These are phyloP conservation scores for Umbilicus rupestris DNA, from an alignment of 164 flowering plant genomes.

Conservation along the genomic window DNA sequence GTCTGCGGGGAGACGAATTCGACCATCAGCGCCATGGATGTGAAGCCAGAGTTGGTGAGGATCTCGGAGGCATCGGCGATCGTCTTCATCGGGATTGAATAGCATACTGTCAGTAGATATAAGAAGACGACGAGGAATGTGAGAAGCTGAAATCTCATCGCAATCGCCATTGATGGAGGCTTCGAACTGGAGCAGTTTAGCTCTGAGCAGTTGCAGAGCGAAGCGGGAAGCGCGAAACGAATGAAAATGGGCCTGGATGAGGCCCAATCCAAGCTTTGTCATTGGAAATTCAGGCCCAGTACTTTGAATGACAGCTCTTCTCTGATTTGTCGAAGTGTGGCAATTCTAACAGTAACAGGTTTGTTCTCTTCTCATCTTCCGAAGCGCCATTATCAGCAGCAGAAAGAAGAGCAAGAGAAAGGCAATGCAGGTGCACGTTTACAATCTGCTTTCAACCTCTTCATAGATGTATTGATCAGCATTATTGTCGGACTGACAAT, in stretches of 20 bases:
- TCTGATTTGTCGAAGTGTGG: too few species aligned
- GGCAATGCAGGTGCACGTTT: constrained; percentile 14
- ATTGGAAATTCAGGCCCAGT: not conserved
- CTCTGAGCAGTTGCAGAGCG: not conserved
- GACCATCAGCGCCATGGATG: constrained; percentile 40
- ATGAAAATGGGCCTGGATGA: not conserved
- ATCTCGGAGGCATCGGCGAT: constrained; percentile 18
- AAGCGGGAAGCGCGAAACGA: not conserved
- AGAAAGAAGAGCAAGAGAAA: constrained; percentile 13
- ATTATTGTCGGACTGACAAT: constrained; percentile 17
- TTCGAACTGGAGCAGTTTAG: not conserved
- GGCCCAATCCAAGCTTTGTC: not conserved
- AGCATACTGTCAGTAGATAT: constrained; percentile 13
- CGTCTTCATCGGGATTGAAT: constrained; percentile 13
- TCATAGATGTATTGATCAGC: not conserved
- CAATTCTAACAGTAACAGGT: too few species aligned
- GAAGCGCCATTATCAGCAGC: too few species aligned
- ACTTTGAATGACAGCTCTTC: too few species aligned
- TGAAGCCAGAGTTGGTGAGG: constrained; percentile 26
- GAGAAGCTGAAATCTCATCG: not conserved
- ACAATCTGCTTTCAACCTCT: not conserved
- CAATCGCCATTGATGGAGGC: constrained; percentile 18
- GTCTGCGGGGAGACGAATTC: constrained; percentile 22
- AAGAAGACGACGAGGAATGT: constrained; percentile 10
- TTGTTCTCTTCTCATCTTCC: too few species aligned